These are phyloP conservation scores for Teratosphaeria zuluensis DNA, from an alignment of 2,329 filamentous ascomycete species.

Conservation along the genomic window DNA sequence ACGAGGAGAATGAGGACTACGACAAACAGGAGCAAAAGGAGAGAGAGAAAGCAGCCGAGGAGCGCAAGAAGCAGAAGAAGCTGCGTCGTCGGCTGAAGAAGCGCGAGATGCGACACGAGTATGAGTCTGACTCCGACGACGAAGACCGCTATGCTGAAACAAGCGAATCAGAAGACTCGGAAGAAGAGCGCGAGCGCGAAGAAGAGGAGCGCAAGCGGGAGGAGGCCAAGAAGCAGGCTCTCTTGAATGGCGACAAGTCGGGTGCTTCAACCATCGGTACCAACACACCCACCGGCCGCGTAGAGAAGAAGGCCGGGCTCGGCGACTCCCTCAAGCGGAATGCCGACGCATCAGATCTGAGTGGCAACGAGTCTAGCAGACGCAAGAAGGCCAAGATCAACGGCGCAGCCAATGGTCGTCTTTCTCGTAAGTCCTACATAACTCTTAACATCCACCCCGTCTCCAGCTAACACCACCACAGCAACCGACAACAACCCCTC, in stretches of 20 bases:
- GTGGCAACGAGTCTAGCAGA: constrained; percentile 77
- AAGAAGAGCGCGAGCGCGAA: constrained; percentile 54
- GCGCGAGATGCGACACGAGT: constrained; percentile 77
- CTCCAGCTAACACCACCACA: constrained; percentile 5
- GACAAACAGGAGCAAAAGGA: constrained; percentile 59
- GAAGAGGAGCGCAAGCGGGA: constrained; percentile 48
- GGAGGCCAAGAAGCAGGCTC: constrained; percentile 37
- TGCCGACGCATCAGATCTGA: constrained; percentile 79
- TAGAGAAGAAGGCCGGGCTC: constrained; percentile 39
- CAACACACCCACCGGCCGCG: constrained; percentile 53
- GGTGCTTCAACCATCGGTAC: constrained; percentile 60
- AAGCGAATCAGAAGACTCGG: constrained; percentile 54
- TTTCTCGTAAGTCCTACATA: constrained; percentile 13
- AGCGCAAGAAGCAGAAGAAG: constrained; percentile 63
- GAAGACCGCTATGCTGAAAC: constrained; percentile 35
- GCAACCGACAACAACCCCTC: constrained; percentile 8
- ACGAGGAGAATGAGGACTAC: constrained; percentile 33
- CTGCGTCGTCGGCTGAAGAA: constrained; percentile 74
- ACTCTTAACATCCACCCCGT: background rate
- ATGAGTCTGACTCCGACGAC: constrained; percentile 56
- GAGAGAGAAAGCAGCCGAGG: constrained; percentile 60
- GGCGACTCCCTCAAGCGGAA: constrained; percentile 64
- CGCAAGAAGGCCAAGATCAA: constrained; percentile 51
- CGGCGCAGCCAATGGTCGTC: constrained; percentile 10
- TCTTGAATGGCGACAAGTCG: constrained; percentile 38